phyloP scores from a whole-genome alignment of 1,284 basidiomycete species.

The Ganoderma sinense region DNA sequence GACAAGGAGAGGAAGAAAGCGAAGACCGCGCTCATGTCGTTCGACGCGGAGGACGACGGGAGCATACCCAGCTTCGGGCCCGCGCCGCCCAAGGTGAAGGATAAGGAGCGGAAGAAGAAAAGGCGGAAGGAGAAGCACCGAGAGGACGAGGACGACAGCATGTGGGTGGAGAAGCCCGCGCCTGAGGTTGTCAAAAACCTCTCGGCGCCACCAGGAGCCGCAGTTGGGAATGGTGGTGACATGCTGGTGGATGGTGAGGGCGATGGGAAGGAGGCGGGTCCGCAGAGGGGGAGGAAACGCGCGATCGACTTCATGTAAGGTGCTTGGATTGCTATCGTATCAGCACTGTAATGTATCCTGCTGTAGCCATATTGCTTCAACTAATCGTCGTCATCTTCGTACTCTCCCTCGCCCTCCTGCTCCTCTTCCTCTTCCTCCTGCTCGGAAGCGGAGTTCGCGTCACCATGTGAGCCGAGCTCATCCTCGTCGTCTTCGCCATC shows the following conservation, averaged over 20 bases:
- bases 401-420: conserved; percentile 24
- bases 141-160: conserved; percentile 56
- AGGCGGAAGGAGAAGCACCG: conserved; percentile 41
- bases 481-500: conserved; percentile 22
- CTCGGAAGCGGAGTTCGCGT: conserved; percentile 5
- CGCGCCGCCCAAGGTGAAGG: conserved; percentile 49
- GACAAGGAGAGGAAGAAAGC: conserved; percentile 50
- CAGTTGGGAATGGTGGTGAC: not conserved
- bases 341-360: conserved; percentile 8
- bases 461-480: conserved; percentile 12
- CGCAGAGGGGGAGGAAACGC: conserved; percentile 59
- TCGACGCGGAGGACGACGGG: conserved; percentile 68
- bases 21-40: conserved; percentile 64
- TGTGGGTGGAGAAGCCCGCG: conserved; percentile 70
- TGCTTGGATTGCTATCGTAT: conserved; percentile 7
- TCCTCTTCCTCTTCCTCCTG: conserved; percentile 25
- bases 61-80: conserved; percentile 43
- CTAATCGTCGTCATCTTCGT: conserved; percentile 18
- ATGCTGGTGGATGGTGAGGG: not conserved
- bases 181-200: conserved; percentile 50
- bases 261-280: conserved; percentile 28
- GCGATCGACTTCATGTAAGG: conserved; percentile 71
- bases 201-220: conserved; percentile 27
- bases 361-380: not conserved
- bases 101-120: conserved; percentile 45